Evolutionary conservation across 2,329 filamentous ascomycete genomes (phyloP).

Genomic region (Emergomyces pasteurianus): DNA sequence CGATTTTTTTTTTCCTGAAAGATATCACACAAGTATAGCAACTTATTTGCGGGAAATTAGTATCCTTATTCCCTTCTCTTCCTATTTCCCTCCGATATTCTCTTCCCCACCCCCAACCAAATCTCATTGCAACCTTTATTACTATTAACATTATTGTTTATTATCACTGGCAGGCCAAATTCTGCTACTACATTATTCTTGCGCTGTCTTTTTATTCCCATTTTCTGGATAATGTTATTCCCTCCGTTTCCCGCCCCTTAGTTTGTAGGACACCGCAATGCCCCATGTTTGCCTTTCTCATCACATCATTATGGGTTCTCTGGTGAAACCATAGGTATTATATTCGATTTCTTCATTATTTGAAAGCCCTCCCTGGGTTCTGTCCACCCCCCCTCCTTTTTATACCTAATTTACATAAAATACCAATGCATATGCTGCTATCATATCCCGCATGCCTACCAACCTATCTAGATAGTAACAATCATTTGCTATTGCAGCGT

Average conservation of each 20-base stretch:
- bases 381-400: no score
- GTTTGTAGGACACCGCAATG: background rate
- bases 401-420: background rate
- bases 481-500: background rate
- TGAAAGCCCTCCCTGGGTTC: background rate
- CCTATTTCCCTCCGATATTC: constrained; percentile 9
- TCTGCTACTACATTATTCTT: background rate
- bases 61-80: constrained; percentile 9
- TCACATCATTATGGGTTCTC: background rate
- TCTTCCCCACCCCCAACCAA: constrained; percentile 12
- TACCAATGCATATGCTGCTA: background rate
- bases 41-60: constrained; percentile 5
- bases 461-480: background rate
- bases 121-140: constrained; percentile 2
- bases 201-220: background rate
- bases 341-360: background rate
- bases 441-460: background rate
- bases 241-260: background rate
- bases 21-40: constrained; percentile 3
- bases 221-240: constrained; percentile 3
- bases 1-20: constrained; percentile 9
- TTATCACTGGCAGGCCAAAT: background rate
- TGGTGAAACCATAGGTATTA: background rate
- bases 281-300: background rate
- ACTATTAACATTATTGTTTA: background rate